Evolutionary conservation across 805 yeast genomes (phyloP).

Genomic region (Saccharomycopsis fibuligera): DNA sequence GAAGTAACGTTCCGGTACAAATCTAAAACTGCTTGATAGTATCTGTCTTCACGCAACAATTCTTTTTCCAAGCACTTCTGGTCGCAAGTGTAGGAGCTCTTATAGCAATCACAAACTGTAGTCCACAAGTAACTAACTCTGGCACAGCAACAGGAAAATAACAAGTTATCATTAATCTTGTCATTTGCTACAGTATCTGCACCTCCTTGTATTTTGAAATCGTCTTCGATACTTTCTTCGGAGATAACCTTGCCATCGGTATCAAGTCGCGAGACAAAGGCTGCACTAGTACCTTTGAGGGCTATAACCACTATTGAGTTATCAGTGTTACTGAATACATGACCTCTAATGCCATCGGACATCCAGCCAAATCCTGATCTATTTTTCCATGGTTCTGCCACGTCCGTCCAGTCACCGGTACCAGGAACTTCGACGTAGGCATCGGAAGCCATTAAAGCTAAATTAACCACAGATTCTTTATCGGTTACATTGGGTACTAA

Average conservation of each 20-base stretch:
- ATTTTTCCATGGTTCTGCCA: slow-evolving; percentile 49
- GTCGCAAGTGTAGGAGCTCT: slow-evolving; percentile 78
- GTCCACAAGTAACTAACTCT: slow-evolving; percentile 87
- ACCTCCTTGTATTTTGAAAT: slow-evolving; percentile 30
- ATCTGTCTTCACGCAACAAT: slow-evolving; percentile 65
- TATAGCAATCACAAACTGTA: slow-evolving; percentile 91
- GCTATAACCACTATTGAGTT: slow-evolving; percentile 64
- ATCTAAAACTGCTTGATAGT: slow-evolving; percentile 73
- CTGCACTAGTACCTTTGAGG: slow-evolving; percentile 89
- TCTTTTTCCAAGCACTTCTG: slow-evolving; percentile 80
- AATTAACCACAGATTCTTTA: slow-evolving; percentile 59
- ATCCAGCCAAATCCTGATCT: slow-evolving; percentile 73
- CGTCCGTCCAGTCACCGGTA: slow-evolving; percentile 84
- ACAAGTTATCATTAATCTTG: slow-evolving; percentile 76
- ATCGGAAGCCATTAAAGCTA: slow-evolving; percentile 84
- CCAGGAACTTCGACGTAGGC: slow-evolving; percentile 79
- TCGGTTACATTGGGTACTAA: slow-evolving; percentile 75
- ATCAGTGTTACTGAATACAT: slow-evolving; percentile 65
- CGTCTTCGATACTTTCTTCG: background rate
- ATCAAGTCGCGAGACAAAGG: slow-evolving; percentile 40
- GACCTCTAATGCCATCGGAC: slow-evolving; percentile 81
- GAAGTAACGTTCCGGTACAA: slow-evolving; percentile 65
- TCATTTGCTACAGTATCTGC: slow-evolving; percentile 75
- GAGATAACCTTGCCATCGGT: background rate
- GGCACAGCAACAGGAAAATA: slow-evolving; percentile 96